Base-by-base conservation (phyloP, 768 basidiomycete genomes). In the Naganishia randhawae region DNA sequence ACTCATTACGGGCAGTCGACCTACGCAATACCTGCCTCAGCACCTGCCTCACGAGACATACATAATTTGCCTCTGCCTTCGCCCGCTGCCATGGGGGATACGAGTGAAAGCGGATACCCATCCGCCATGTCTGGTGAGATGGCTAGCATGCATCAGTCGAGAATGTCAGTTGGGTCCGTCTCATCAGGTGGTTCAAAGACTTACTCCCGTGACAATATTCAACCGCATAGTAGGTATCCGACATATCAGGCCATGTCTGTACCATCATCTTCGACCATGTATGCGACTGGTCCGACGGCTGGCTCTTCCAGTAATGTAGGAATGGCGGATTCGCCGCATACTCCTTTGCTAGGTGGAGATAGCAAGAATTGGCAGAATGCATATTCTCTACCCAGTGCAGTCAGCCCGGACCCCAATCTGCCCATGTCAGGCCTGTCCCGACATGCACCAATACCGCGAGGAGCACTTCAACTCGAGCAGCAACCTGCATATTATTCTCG, bases 401-500 rank as follows among this genome's bases (percentile, higher is more conserved):
- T 27, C 37, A 61, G 57, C 25, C 57, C 57, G 5, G 39, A 61
- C 27, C 19, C 57, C 10, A 42, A 61, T 37, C 2, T 61, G 14
- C 32, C 57, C 37, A 41, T 61, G 57, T 39, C 57, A 22, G 22
- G n/a, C 22, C 25, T 41, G 14, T 11, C 57, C 14, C 57, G 57
- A 7, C 57, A 39, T 25, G 57, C 57, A 16, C 57, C 37, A 22
- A 42, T 42, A 25, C 27, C 57, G 2, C 57, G 57, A 13, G 32
- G 31, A 16, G 39, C 4, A 41, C 39, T 14, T 16, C 57, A 25
- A 29, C 14, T 41, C 39, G 57, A 61, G 5, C 57, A 61, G n/a
- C 37, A 39, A 61, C 39, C 57, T 10, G 32, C 13, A 1, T 61
- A 61, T 22, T 61, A 61, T 42, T 61, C 57, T 39, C 57, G 57